Conservation (phyloP, 2,329 filamentous ascomycete species). For the Reticulascus tulasneorum region DNA sequence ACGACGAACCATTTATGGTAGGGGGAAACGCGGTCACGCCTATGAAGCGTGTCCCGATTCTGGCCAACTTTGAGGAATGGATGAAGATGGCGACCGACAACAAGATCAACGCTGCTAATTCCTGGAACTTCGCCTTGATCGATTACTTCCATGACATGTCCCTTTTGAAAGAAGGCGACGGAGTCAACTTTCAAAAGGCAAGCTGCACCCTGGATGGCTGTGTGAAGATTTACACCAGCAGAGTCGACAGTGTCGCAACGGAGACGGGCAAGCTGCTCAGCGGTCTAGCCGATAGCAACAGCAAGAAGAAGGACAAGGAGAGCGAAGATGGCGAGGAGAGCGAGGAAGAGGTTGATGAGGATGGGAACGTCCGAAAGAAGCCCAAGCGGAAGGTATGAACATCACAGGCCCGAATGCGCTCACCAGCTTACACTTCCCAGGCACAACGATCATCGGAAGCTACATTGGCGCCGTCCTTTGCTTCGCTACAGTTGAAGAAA, state of each 20-base stretch:
- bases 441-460: conserved; percentile 79
- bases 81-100: conserved; percentile 99
- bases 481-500: conserved; percentile 88
- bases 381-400: conserved; percentile 71
- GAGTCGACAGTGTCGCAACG: conserved; percentile 96
- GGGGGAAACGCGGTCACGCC: conserved; percentile 79
- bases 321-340: conserved; percentile 65
- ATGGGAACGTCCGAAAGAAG: conserved; percentile 58
- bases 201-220: conserved; percentile 97
- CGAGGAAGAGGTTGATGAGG: conserved; percentile 59
- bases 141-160: conserved; percentile 99
- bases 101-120: conserved; percentile 96
- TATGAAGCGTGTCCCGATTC: conserved; percentile 90
- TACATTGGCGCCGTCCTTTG: conserved; percentile 87
- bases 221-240: conserved; percentile 98
- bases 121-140: conserved; percentile 99
- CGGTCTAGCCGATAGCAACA: conserved; percentile 84
- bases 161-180: conserved; percentile 88
- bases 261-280: conserved; percentile 94
- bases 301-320: conserved; percentile 69
- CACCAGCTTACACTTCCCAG: conserved; percentile 28
- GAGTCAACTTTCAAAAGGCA: conserved; percentile 97
- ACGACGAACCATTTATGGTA: conserved; percentile 61
- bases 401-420: neutral
- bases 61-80: conserved; percentile 99